These are phyloP conservation scores for Pleurotus ostreatus DNA, from an alignment of 768 basidiomycete genomes.

Conservation along the genomic window DNA sequence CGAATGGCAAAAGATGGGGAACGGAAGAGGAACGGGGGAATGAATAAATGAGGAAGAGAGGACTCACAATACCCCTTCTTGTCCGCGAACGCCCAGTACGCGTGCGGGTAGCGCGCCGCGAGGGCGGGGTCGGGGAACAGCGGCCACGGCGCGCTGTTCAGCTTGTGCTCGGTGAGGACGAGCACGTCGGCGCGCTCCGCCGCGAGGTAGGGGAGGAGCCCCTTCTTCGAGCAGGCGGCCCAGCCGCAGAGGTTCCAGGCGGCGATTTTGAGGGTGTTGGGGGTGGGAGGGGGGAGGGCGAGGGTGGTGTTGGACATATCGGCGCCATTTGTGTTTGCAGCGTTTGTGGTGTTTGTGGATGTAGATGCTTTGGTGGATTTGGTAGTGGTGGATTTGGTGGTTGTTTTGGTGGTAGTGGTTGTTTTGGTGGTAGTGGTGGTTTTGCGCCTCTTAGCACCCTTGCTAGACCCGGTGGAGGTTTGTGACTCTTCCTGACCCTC, in stretches of 20 bases:
- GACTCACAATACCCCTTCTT: constrained; percentile 79
- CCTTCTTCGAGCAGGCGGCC: constrained; percentile 77
- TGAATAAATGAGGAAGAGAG: too few species aligned
- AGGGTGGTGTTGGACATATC: neutral
- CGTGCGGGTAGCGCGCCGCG: constrained; percentile 58
- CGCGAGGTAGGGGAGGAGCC: constrained; percentile 77
- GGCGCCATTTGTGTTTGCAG: neutral
- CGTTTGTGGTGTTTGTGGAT: neutral
- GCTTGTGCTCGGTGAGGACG: constrained; percentile 86
- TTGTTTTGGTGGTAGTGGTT: too few species aligned
- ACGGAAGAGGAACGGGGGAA: too few species aligned
- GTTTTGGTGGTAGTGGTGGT: neutral
- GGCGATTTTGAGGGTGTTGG: constrained; percentile 50
- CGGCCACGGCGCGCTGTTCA: constrained; percentile 52
- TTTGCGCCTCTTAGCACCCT: neutral
- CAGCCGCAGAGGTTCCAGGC: constrained; percentile 83
- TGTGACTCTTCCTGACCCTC: too few species aligned
- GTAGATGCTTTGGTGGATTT: neutral
- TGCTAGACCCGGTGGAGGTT: too few species aligned
- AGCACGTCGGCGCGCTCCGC: constrained; percentile 86
- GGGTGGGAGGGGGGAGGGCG: constrained; percentile 43
- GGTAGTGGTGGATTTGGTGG: too few species aligned
- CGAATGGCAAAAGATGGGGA: too few species aligned
- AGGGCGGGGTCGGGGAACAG: constrained; percentile 45
- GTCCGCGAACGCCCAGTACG: constrained; percentile 71